Evolutionary conservation across 1,284 basidiomycete species (phyloP).

Genomic region (Anthracocystis panici-leucophaei): DNA sequence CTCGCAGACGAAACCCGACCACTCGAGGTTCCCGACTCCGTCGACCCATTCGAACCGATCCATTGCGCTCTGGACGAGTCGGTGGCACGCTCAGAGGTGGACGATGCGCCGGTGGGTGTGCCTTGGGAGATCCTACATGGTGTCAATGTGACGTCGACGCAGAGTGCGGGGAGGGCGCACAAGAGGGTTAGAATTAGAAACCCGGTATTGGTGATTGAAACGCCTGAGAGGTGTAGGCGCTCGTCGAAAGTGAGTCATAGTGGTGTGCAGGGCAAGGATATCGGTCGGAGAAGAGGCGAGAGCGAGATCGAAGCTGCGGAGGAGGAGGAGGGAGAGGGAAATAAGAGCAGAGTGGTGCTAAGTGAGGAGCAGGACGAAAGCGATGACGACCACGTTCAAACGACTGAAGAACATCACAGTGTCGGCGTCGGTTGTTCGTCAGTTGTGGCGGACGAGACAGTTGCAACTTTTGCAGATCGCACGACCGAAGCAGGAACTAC

Average conservation of each 20-base stretch:
- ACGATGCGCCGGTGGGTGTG: conserved; percentile 8
- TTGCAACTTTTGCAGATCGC: not conserved
- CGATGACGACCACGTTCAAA: not conserved
- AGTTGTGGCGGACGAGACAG: not conserved
- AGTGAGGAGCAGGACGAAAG: not conserved
- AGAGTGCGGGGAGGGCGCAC: not conserved
- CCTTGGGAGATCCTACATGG: conserved; percentile 21
- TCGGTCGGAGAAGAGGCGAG: too few relatives aligned
- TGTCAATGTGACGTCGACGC: not conserved
- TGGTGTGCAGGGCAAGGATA: not conserved
- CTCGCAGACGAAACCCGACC: conserved; percentile 10
- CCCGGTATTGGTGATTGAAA: conserved; percentile 32
- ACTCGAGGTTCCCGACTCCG: conserved; percentile 15
- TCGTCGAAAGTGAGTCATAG: not conserved
- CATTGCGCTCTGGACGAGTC: conserved; percentile 1
- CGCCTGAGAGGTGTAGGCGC: conserved; percentile 8
- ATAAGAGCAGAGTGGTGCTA: conserved; percentile 22
- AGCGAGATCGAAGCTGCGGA: not conserved
- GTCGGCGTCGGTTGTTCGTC: not conserved
- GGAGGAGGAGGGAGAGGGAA: not conserved
- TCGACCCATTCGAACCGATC: conserved; percentile 9
- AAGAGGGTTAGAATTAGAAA: conserved; percentile 31
- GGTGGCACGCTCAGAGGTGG: conserved; percentile 6
- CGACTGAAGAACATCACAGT: too few relatives aligned
- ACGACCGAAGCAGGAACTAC: not conserved